Base-by-base conservation (phyloP, 306 rosid genomes). In the Lablab purpureus region DNA sequence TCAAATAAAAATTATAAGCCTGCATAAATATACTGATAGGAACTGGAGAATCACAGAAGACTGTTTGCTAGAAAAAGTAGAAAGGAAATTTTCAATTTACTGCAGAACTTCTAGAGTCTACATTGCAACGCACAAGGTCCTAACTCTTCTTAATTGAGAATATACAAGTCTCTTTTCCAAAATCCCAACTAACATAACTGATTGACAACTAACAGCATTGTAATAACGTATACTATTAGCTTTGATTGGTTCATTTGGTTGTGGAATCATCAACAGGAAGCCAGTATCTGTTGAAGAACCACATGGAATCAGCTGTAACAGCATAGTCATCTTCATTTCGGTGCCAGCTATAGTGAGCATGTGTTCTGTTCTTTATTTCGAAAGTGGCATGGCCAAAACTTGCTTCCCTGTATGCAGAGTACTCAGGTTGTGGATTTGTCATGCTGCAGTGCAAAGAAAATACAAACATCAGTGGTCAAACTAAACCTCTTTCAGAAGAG, bases 361-460 rank as follows among this genome's bases (percentile, higher is more conserved):
- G 97, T 18, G 96, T 92, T 80, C 89, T 67, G 75, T 92, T 92
- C 87, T 89, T 88, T 52, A 90, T 81, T 40, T 84, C 88, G 7
- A 92, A 89, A 18, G 84, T 84, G 62, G 83, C 97, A 52, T 92
- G 96, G 2, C 97, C 96, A 18, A 86, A 92, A 83, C 97, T 92
- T 28, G 93, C 92, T 55, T 92, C 93, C 7, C 92, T 79, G 41
- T 51, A 85, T 3, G 93, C 93, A 1, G 96, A 92, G 87, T 92
- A 92, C 2, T 63, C 47, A 0, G 97, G 92, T 66, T 90, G 92
- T 28, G 97, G 96, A 62, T 86, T 83, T 25, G 89, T 80, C 96
- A 90, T 86, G 67, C 93, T 88, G 85, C 59, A 88, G 12, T 45
- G 41, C 54, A 47, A 2, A 55, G 14, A 21, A 45, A 28, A 45